Conservation (phyloP, 768 basidiomycete species). For the Favolaschia claudopus region DNA sequence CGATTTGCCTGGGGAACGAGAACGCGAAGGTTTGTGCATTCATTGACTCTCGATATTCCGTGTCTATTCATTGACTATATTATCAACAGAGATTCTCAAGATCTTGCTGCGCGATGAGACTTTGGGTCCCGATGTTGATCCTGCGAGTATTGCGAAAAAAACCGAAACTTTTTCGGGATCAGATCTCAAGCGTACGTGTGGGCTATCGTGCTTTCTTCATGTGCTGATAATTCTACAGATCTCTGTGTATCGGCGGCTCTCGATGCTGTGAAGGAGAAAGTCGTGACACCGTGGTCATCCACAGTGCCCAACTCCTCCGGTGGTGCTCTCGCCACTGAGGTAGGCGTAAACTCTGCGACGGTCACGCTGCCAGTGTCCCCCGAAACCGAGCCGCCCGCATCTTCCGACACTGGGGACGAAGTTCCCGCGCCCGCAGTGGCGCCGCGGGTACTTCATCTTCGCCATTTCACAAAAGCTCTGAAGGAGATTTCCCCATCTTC, state of each 20-base stretch:
- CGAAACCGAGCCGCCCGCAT: constrained; percentile 5
- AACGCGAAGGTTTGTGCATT: constrained; percentile 76
- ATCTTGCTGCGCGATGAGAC: constrained; percentile 87
- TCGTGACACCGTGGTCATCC: constrained; percentile 79
- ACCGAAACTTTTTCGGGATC: constrained; percentile 93
- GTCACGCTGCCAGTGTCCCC: neutral
- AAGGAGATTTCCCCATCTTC: constrained; percentile 91
- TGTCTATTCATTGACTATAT: constrained; percentile 11
- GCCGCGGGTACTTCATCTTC: constrained; percentile 46
- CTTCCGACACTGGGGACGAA: neutral
- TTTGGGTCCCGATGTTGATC: constrained; percentile 69
- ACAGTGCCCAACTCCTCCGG: constrained; percentile 22
- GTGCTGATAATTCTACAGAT: constrained; percentile 55
- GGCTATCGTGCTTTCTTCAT: neutral
- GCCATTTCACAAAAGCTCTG: constrained; percentile 85
- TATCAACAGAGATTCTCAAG: constrained; percentile 75
- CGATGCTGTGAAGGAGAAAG: constrained; percentile 87
- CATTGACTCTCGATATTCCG: neutral
- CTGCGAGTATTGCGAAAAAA: constrained; percentile 65
- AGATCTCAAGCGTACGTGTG: constrained; percentile 85
- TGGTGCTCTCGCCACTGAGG: neutral
- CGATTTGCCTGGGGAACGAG: constrained; percentile 87
- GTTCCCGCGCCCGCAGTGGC: constrained; percentile 21
- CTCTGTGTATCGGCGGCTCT: constrained; percentile 92
- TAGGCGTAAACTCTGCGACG: neutral